phyloP scores from a whole-genome alignment of 106 monocot species.

The Dendrobium officinale region DNA sequence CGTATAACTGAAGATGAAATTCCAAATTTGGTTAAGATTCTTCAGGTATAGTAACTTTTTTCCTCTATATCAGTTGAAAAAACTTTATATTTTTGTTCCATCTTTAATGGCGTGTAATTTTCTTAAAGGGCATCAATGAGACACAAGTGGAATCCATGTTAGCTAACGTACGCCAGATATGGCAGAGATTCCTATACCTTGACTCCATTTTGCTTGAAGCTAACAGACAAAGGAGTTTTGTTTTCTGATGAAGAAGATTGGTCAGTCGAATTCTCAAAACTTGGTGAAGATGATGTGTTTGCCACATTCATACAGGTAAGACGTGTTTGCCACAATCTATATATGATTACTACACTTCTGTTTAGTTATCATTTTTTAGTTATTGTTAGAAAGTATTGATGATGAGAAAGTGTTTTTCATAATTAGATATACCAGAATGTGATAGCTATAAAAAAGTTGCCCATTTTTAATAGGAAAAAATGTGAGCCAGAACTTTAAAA shows the following conservation, averaged over 20 bases:
- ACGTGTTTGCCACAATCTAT: conserved; percentile 63
- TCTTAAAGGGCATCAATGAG: conserved; percentile 49
- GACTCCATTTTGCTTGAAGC: conserved; percentile 73
- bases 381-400: too few species aligned
- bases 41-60: conserved; percentile 35
- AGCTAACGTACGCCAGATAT: conserved; percentile 53
- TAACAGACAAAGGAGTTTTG: conserved; percentile 41
- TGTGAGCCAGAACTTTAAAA: too few species aligned
- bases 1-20: conserved; percentile 76
- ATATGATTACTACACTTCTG: too few species aligned
- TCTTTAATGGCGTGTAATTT: neutral
- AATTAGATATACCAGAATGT: too few species aligned
- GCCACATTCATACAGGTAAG: conserved; percentile 74
- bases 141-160: conserved; percentile 66
- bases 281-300: conserved; percentile 63
- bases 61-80: neutral
- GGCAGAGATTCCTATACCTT: conserved; percentile 73
- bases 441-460: too few species aligned
- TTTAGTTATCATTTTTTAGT: too few species aligned
- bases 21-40: conserved; percentile 62
- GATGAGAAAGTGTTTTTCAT: too few species aligned
- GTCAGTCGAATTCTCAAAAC: conserved; percentile 55
- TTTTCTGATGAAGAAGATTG: conserved; percentile 45
- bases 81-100: neutral
- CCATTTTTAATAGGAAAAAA: too few species aligned